Percentiles rank a stretch among this genome's conserved stretches.
Conservation (phyloP, 176 grass and related monocot species). For the Triticum aestivum region IWGSC_CS_RefSeq_v2.1 NC_057797.1:387788622-387789121, state of each 20-base stretch:
- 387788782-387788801: background rate
- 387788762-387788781: conserved; percentile 79
- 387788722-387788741: conserved; percentile 61
- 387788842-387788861: conserved; percentile 22
- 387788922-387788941: conserved; percentile 90
- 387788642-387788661: conserved; percentile 41
- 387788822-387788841: conserved; percentile 7
- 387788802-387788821: background rate
- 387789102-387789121: conserved; percentile 84
- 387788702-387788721: conserved; percentile 43
- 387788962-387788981: conserved; percentile 79
- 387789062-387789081: conserved; percentile 86
- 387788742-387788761: conserved; percentile 88
- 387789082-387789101: conserved; percentile 87
- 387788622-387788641: conserved; percentile 90
- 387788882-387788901: conserved; percentile 84
- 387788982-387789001: conserved; percentile 66
- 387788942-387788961: conserved; percentile 89
- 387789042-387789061: conserved; percentile 86
- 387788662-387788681: conserved; percentile 41
- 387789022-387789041: conserved; percentile 78
- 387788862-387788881: conserved; percentile 97
- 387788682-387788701: conserved; percentile 25
- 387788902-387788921: conserved; percentile 93
- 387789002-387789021: conserved; percentile 89